Evolutionary conservation across 345 rosid species (phyloP), one percentile per base, ranked within the genome.

Genomic region (Salix purpurea): DNA sequence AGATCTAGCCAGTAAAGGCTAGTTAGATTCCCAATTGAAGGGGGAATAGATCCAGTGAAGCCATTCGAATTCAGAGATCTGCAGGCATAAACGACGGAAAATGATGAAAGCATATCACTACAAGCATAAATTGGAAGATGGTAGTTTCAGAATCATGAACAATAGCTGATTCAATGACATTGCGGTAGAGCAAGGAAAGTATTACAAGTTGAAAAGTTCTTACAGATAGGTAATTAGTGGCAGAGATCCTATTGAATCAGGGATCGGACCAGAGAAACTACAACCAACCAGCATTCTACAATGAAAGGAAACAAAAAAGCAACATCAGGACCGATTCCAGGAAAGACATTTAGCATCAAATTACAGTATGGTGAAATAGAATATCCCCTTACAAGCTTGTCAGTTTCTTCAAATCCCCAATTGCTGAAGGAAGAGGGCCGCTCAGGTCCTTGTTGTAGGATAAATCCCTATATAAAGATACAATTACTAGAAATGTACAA

Each of bases 1-100:
- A 96, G 84, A 82, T 96, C 99, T 48, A 96, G 80, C 98, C 92
- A 96, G 79, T 88, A 86, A 21, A 96, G 97, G 0, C 74, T 86
- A 1, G 86, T 69, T 61, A 92, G 86, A 39, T 69, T 86, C 24
- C 98, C 99, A 19, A 96, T 86, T 67, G 97, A 85, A 42, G 88
- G 77, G 0, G 99, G 99, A 70, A 96, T 90, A 48, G 16, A 6
- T 69, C 99, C 99, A 70, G 54, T 87, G 79, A 96, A 92, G 68
- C 76, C 26, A 84, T 96, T 96, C 0, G 87, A 88, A 83, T 91
- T 94, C 50, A 94, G 82, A 54, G 98, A 91, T 79, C 98, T 96
- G 87, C 83, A 79, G 23, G 18, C 30, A 28, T 12, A 13, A 71
- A 71, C 1, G 18, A 60, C 32, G 7, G 6, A 2, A 58, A 73